These are phyloP conservation scores for Elongisporangium prolatum DNA, from an alignment of 352 stramenopile species.

Conservation along the genomic window DNA sequence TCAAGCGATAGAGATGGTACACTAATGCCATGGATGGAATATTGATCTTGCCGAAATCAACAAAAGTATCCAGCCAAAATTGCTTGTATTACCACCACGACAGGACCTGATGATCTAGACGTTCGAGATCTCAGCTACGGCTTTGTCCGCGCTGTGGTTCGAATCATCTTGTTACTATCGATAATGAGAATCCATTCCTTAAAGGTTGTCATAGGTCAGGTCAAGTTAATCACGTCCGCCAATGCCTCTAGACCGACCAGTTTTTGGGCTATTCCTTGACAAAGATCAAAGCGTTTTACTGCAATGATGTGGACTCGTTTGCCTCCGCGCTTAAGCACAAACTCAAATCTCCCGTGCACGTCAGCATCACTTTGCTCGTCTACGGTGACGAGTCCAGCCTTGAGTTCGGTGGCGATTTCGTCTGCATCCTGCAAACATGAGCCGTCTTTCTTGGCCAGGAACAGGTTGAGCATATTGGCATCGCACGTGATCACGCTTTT, in stretches of 20 bases:
- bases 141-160: too few species aligned
- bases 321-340: conserved; percentile 18
- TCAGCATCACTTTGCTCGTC: conserved; percentile 7
- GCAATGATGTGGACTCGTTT: conserved; percentile 16
- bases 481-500: background rate
- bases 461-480: background rate
- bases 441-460: background rate
- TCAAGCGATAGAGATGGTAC: background rate
- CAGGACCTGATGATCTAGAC: too few species aligned
- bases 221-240: conserved; percentile 14
- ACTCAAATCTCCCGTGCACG: conserved; percentile 17
- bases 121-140: too few species aligned
- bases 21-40: background rate
- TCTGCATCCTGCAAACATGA: background rate
- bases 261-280: conserved; percentile 16
- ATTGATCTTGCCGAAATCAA: too few species aligned
- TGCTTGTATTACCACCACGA: too few species aligned
- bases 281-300: conserved; percentile 14
- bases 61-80: too few species aligned
- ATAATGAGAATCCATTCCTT: conserved; percentile 18
- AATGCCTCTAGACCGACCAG: conserved; percentile 16
- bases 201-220: conserved; percentile 17
- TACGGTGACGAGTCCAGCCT: background rate
- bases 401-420: background rate
- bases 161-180: conserved; percentile 14